Evolutionary conservation across 306 rosid genomes (phyloP).

Genomic region (Begonia masoniana): DNA sequence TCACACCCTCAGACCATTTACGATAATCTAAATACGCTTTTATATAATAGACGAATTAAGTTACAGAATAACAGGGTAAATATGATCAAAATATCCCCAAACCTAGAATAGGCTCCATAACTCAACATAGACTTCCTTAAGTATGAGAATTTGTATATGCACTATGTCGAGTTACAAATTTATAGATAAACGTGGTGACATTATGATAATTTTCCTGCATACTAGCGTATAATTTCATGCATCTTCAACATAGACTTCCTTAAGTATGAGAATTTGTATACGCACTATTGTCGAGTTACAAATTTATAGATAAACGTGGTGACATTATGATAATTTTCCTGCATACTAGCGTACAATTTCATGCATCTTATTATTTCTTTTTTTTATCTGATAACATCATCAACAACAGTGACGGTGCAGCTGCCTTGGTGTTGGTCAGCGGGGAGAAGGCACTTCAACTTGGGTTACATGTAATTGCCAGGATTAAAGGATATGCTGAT

Average conservation of each 20-base stretch:
- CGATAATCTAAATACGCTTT: too few relatives aligned
- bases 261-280: too few relatives aligned
- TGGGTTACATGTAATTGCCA: conserved; percentile 72
- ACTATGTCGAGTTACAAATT: too few relatives aligned
- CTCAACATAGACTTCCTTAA: too few relatives aligned
- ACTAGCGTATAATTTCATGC: neutral
- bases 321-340: neutral
- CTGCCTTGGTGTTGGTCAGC: conserved; percentile 84
- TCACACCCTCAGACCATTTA: too few relatives aligned
- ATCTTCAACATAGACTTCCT: neutral
- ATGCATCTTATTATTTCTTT: conserved; percentile 7
- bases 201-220: neutral
- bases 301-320: neutral
- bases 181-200: neutral
- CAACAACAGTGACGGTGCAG: conserved; percentile 77
- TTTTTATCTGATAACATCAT: conserved; percentile 18
- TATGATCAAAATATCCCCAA: too few relatives aligned
- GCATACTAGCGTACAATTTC: neutral
- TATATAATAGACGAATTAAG: too few relatives aligned
- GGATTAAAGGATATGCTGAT: conserved; percentile 80
- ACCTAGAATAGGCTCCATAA: too few relatives aligned
- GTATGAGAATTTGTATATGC: too few relatives aligned
- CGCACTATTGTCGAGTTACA: too few relatives aligned
- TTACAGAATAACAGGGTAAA: too few relatives aligned
- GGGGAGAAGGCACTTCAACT: conserved; percentile 75